Percentiles rank a stretch among this genome's conserved stretches.
Evolutionary conservation across 2,329 filamentous ascomycete species (phyloP).

Genomic region (Phialocephala sp.): DNA sequence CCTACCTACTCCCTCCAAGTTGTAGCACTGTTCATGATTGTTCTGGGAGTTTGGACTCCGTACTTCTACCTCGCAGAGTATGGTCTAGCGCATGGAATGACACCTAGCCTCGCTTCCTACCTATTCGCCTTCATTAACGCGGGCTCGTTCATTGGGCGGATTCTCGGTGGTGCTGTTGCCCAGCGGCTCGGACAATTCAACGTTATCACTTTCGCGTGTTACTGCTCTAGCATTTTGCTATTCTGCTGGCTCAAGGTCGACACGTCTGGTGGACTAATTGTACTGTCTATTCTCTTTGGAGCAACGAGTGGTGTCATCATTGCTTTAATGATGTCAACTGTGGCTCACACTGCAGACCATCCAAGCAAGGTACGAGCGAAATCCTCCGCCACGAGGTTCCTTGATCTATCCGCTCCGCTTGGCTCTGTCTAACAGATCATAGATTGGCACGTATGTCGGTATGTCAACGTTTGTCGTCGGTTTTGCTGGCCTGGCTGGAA

Average conservation of each 20-base stretch:
- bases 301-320: conserved; percentile 14
- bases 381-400: no score
- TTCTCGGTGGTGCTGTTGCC: conserved; percentile 26
- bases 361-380: conserved; percentile 8
- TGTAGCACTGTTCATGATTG: conserved; percentile 48
- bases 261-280: conserved; percentile 19
- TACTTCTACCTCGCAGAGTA: conserved; percentile 51
- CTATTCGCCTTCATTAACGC: conserved; percentile 69
- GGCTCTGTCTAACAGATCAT: conserved; percentile 14
- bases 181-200: conserved; percentile 31
- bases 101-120: conserved; percentile 56
- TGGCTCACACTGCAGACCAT: conserved; percentile 19
- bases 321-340: conserved; percentile 22
- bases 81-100: conserved; percentile 52
- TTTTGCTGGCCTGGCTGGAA: conserved; percentile 67
- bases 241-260: conserved; percentile 25
- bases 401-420: not conserved
- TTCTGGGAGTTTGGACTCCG: conserved; percentile 56
- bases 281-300: conserved; percentile 19
- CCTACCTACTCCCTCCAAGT: conserved; percentile 44
- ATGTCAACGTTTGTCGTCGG: conserved; percentile 63
- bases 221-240: conserved; percentile 18
- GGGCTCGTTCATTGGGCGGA: conserved; percentile 27
- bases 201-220: conserved; percentile 43
- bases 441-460: conserved; percentile 69